Base-by-base conservation (phyloP, 2,329 filamentous ascomycete genomes). In the Talaromyces rugulosus region DNA sequence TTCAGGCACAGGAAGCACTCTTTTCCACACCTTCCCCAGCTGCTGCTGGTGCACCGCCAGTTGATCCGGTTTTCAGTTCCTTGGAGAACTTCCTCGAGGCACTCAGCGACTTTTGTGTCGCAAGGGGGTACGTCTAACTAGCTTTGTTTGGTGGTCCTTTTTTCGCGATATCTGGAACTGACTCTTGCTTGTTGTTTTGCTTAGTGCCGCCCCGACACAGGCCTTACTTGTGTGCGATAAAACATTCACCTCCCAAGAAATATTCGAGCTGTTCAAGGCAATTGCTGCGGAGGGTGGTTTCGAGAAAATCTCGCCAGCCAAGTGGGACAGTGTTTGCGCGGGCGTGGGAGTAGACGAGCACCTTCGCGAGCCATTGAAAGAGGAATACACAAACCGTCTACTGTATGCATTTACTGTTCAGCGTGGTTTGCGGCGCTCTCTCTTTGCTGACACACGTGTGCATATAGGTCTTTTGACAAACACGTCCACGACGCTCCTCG, bases 51-150 rank as follows among this genome's bases (percentile, higher is more conserved):
- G 34, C 5, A 11, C 33, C n/a, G 27, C 54, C 40, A 56, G 12
- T 42, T n/a, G 18, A 56, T 2, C 53, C 34, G 33, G n/a, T 42
- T 12, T 42, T 42, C 16, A 31, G 27, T 16, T 58, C 28, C 12
- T n/a, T 12, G 12, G 40, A 16, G 28, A n/a, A 23, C 4, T 58
- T 58, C 28, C 31, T 6, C 16, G 2, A n/a, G 14, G 23, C 4
- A 11, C 56, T 58, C 40, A 30, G 27, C 30, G 27, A 33, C 16
- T 55, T 61, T 40, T 23, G 54, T 52, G 31, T 56, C 56, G 56
- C 64, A 58, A 53, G 56, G 57, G 64, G 54, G 51, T 62, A 54
- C 42, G 47, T 65, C 57, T 34, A n/a, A 40, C 40, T 33, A 16
- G 50, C 50, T 23, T 23, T 40, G 36, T 40, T n/a, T 16, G 27